Evolutionary conservation across 2,329 filamentous ascomycete genomes (phyloP), one percentile per base, ranked within the genome.

Genomic region (Zymoseptoria ardabiliae): DNA sequence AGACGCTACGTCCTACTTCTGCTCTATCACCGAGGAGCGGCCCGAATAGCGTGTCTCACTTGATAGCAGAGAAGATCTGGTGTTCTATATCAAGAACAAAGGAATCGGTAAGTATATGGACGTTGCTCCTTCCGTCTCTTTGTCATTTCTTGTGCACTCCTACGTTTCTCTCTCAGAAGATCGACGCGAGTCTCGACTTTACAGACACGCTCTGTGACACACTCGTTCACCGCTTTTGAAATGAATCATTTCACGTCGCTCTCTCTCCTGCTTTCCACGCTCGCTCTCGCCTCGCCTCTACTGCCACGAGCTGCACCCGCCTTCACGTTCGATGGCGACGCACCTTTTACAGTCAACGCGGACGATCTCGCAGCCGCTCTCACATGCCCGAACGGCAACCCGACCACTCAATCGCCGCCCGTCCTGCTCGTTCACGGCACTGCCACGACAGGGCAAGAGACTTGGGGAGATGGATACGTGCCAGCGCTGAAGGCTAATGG

Each of bases 371-470:
- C 68, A 10, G 62, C 62, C 11, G 60, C 70, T 10, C 35, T 71
- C 53, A 71, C 67, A 19, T 71, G 70, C 57, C 67, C 70, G 6
- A 63, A 68, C 58, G 70, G 69, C 25, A 65, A 61, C 35, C 69
- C 69, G 5, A 68, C 65, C 7, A 48, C 25, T 13, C 48, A 53
- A 3, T 61, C 61, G 30, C 69, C 67, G 13, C 69, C 69, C 2
- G 69, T 71, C 3, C 62, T 71, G 30, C 64, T 71, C 17, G 66
- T 71, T 3, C 70, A 71, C 28, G 69, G 69, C 30, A 71, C 69
- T 11, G 62, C 59, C 17, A 64, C 65, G 2, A 71, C 68, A 4
- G 69, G 69, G n/a, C 59, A 63, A 28, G 66, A 69, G 51, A 59
- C 66, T 2, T 71, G 70, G 69, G 66, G 62, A 1, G 58, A 67